Percentiles rank a stretch among this genome's conserved stretches.
phyloP scores from a whole-genome alignment of 495 filamentous ascomycete species.

The Neurospora sp. region DNA sequence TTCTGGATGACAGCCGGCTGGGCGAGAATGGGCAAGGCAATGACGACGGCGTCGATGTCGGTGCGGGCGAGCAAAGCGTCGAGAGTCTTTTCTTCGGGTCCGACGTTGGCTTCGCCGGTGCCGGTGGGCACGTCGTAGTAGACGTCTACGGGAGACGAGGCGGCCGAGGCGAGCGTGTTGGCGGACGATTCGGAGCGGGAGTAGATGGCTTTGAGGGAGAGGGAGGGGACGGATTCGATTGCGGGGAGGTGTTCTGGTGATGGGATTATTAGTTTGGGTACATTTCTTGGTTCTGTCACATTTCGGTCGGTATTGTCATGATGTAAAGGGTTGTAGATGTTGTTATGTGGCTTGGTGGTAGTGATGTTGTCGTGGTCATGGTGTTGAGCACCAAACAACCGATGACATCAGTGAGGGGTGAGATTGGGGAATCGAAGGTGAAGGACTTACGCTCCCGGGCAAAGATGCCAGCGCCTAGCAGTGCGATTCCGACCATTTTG shows the following conservation, averaged over 20 bases:
- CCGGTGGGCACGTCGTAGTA: constrained; percentile 46
- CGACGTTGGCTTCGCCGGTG: constrained; percentile 12
- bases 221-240: constrained; percentile 31
- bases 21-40: constrained; percentile 54
- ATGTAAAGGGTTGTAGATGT: background rate
- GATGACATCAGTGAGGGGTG: constrained; percentile 1
- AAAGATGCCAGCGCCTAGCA: constrained; percentile 55
- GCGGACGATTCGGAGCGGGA: constrained; percentile 45
- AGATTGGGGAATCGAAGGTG: background rate
- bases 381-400: background rate
- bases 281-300: background rate
- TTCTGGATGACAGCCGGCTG: constrained; percentile 48
- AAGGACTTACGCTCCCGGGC: constrained; percentile 24
- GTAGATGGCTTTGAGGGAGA: constrained; percentile 51
- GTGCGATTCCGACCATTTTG: constrained; percentile 45
- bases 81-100: constrained; percentile 26
- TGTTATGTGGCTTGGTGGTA: constrained; percentile 8
- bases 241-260: constrained; percentile 34
- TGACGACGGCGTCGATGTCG: constrained; percentile 60
- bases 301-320: background rate
- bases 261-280: background rate
- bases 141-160: constrained; percentile 32
- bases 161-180: constrained; percentile 17
- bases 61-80: constrained; percentile 49
- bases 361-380: background rate